These are phyloP conservation scores for Leptographium wingfieldii DNA, from an alignment of 2,329 filamentous ascomycete genomes.

Conservation along the genomic window DNA sequence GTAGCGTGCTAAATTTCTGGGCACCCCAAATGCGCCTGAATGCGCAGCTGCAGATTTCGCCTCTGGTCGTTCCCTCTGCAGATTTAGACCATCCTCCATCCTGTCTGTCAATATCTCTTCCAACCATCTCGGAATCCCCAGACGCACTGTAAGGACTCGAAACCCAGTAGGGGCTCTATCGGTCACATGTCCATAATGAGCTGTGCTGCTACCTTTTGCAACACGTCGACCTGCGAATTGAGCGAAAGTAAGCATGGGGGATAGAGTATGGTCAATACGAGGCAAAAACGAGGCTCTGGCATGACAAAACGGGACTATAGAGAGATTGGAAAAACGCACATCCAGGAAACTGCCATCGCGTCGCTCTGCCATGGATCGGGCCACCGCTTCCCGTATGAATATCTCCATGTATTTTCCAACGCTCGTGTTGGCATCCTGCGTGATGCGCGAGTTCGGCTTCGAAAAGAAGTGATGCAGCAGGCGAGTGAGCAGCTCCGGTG, in stretches of 20 bases:
- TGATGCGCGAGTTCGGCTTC: conserved; percentile 49
- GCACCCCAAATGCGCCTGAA: too few relatives aligned
- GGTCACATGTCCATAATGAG: conserved; percentile 71
- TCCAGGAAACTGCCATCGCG: conserved; percentile 55
- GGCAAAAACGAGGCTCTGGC: background rate
- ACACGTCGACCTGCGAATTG: conserved; percentile 57
- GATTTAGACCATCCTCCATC: too few relatives aligned
- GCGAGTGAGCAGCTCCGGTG: conserved; percentile 59
- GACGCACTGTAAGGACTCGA: background rate
- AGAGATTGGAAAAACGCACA: conserved; percentile 33
- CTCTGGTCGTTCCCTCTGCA: too few relatives aligned
- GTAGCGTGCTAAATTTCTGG: too few relatives aligned
- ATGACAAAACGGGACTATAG: background rate
- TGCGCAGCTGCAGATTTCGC: too few relatives aligned
- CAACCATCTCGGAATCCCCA: too few relatives aligned
- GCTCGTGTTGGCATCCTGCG: conserved; percentile 62
- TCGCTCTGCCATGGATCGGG: conserved; percentile 61
- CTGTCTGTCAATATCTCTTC: too few relatives aligned
- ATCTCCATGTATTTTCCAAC: conserved; percentile 80
- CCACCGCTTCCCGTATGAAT: conserved; percentile 81
- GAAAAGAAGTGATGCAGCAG: conserved; percentile 73
- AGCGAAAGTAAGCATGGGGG: background rate
- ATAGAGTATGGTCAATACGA: background rate
- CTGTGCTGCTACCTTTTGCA: conserved; percentile 80
- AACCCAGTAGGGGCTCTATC: background rate